phyloP scores from a whole-genome alignment of 805 yeast species.

The Yarrowia alimentaria region DNA sequence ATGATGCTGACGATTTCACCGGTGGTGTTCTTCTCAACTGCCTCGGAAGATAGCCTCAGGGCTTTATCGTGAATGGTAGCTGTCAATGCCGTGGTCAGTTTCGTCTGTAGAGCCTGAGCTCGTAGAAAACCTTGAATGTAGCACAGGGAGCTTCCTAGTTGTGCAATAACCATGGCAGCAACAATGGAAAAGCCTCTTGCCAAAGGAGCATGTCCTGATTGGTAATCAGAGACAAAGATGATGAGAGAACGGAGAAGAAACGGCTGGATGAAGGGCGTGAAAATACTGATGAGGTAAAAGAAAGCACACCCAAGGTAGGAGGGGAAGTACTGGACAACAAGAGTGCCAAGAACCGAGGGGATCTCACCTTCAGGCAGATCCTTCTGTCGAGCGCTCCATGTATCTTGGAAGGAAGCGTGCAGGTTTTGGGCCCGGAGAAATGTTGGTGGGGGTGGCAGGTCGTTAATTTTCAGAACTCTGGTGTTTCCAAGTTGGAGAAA shows the following conservation, averaged over 20 bases:
- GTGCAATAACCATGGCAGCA: slow-evolving; percentile 66
- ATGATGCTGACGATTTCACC: slow-evolving; percentile 93
- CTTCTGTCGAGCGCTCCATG: slow-evolving; percentile 37
- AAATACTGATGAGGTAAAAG: slow-evolving; percentile 47
- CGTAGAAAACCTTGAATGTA: slow-evolving; percentile 77
- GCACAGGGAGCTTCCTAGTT: slow-evolving; percentile 68
- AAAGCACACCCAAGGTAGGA: slow-evolving; percentile 45
- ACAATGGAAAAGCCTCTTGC: slow-evolving; percentile 76
- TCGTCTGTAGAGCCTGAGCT: slow-evolving; percentile 73
- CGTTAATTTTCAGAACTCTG: slow-evolving; percentile 1
- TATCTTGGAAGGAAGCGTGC: no score
- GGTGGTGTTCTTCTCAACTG: slow-evolving; percentile 64
- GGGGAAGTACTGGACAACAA: slow-evolving; percentile 44
- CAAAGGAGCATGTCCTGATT: slow-evolving; percentile 51
- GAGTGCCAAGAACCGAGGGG: slow-evolving; percentile 30
- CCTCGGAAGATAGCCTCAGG: slow-evolving; percentile 61
- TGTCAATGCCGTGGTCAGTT: slow-evolving; percentile 54
- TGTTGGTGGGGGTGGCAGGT: slow-evolving; percentile 9
- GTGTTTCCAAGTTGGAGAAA: slow-evolving; percentile 6
- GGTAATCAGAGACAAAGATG: slow-evolving; percentile 49
- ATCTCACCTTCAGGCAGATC: slow-evolving; percentile 6
- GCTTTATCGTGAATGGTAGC: slow-evolving; percentile 71
- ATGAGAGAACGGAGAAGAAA: slow-evolving; percentile 44
- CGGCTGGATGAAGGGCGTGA: slow-evolving; percentile 46
- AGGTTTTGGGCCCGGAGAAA: slow-evolving; percentile 38